phyloP scores from a whole-genome alignment of 345 rosid genomes.

The Trapa incisa region DNA sequence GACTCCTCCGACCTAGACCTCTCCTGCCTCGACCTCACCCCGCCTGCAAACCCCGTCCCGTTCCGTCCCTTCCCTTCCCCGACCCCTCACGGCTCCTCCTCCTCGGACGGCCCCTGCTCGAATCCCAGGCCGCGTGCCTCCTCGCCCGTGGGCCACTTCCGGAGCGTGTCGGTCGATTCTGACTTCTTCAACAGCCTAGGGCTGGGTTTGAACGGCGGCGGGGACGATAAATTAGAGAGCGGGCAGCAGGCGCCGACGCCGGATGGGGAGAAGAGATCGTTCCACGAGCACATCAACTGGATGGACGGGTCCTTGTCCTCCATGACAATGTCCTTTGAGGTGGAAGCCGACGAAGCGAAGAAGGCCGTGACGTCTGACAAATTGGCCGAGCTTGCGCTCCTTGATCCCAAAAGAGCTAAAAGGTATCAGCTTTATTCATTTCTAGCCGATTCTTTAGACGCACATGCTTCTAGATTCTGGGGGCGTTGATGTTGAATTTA shows the following conservation, averaged over 20 bases:
- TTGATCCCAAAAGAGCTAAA: constrained; percentile 96
- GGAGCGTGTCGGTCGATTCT: constrained; percentile 93
- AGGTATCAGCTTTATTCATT: constrained; percentile 24
- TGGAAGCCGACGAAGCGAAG: constrained; percentile 53
- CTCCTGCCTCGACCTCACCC: neutral
- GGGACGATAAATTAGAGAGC: constrained; percentile 24
- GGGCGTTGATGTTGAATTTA: no score
- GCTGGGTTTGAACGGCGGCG: constrained; percentile 15
- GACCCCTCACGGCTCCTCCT: neutral
- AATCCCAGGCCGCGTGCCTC: constrained; percentile 17
- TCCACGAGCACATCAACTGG: constrained; percentile 62
- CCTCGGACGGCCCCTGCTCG: neutral
- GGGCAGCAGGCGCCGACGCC: constrained; percentile 12
- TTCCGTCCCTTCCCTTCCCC: neutral
- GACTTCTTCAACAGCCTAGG: constrained; percentile 60
- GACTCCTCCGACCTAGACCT: neutral
- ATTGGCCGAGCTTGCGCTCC: constrained; percentile 75
- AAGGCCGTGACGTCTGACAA: constrained; percentile 74
- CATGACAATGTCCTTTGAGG: constrained; percentile 27
- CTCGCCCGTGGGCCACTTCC: constrained; percentile 43
- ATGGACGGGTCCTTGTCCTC: constrained; percentile 57
- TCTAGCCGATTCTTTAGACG: neutral
- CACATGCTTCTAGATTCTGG: neutral
- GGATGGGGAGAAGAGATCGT: constrained; percentile 22
- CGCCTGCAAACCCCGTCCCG: neutral